Evolutionary conservation across 116 monocot genomes (phyloP), one percentile per base, ranked within the genome.

Genomic region (Papilionanthe hybrid): DNA sequence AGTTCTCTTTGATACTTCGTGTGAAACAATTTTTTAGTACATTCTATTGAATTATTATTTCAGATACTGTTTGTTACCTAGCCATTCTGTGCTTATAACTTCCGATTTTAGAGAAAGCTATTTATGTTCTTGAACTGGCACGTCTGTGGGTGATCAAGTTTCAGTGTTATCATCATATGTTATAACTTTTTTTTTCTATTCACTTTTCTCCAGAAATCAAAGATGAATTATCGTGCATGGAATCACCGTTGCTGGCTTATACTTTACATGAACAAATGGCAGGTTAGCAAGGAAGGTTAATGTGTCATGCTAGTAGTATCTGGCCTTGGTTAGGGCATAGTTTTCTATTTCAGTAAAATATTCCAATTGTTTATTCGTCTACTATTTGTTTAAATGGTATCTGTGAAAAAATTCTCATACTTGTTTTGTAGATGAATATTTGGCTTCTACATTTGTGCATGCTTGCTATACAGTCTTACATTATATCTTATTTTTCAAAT

Each of bases 151-250:
- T 69, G 29, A 69, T 69, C 12, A 30, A 23, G 28, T 12, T 69
- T 69, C 69, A 69, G 15, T 28, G 30, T 68, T 68, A 63, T 60
- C 60, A 30, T 69, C 32, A 13, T 0, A 32, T 32, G 28, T 32
- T 69, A 32, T 15, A 69, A 30, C 12, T 42, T 44, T 42, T 20
- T 63, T 67, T 32, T 32, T 32, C 32, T 32, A 41, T 22, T 72
- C 72, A 37, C 42, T 66, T 19, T 29, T 78, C 9, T 86, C 69
- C 85, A 94, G 92, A 92, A 87, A 83, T 89, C 89, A 78, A 94
- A 89, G 84, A 95, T 95, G 94, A 95, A 95, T 73, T 95, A 90
- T 75, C 90, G 94, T 58, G 94, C 92, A 69, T 95, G 94, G 94
- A 95, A 81, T 79, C 86, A 95, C 76, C 87, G 81, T 41, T 87